These are phyloP conservation scores for Trichoderma virens DNA, from an alignment of 495 filamentous ascomycete species.

Conservation along the genomic window DNA sequence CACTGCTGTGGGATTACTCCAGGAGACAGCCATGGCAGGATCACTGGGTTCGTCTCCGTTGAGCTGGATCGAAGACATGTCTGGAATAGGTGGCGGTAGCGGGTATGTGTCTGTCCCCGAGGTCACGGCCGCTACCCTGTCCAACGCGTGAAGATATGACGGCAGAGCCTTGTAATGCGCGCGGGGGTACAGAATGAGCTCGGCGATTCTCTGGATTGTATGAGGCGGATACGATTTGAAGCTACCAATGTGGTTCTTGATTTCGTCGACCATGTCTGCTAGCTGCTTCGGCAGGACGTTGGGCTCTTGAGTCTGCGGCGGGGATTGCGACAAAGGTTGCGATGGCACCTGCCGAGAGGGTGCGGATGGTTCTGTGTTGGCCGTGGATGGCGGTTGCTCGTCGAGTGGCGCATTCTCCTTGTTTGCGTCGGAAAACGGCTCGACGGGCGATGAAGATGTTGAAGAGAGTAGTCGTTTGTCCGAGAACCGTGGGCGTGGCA, in stretches of 20 bases:
- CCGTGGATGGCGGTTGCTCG: conserved; percentile 13
- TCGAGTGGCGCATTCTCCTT: conserved; percentile 36
- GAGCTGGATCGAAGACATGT: conserved; percentile 44
- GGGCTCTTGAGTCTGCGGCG: conserved; percentile 15
- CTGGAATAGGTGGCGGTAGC: conserved; percentile 54
- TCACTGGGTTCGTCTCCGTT: conserved; percentile 55
- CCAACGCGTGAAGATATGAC: conserved; percentile 81
- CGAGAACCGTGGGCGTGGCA: conserved; percentile 21
- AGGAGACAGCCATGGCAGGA: conserved; percentile 21
- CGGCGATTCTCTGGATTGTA: conserved; percentile 85
- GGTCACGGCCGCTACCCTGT: conserved; percentile 89
- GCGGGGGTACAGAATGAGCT: conserved; percentile 74
- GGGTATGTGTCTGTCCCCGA: conserved; percentile 74
- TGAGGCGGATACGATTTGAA: conserved; percentile 78
- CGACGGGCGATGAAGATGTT: conserved; percentile 41
- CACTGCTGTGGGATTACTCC: conserved; percentile 27
- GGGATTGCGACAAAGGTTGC: conserved; percentile 17
- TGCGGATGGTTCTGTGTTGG: neutral
- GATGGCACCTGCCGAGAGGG: conserved; percentile 12
- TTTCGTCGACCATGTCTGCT: conserved; percentile 53
- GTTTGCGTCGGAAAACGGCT: conserved; percentile 38
- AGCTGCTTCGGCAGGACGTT: conserved; percentile 55
- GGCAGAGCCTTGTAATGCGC: conserved; percentile 73
- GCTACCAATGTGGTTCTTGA: conserved; percentile 58
- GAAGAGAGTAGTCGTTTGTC: conserved; percentile 29